Evolutionary conservation across 2,329 filamentous ascomycete genomes (phyloP).

Genomic region (Cladosporium sp.): DNA sequence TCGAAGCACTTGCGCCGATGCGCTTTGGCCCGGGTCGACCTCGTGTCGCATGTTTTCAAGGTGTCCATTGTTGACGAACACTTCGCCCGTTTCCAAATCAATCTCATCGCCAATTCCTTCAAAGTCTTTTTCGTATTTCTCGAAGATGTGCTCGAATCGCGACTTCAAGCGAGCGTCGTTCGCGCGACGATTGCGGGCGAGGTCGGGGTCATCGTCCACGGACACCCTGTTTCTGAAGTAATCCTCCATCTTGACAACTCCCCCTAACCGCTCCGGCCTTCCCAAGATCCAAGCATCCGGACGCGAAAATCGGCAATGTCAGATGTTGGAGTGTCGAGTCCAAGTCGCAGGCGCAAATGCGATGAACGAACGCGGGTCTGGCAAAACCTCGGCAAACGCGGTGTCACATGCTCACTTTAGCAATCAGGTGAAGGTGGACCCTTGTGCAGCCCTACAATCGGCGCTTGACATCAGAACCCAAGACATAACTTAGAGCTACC

Average conservation of each 20-base stretch:
- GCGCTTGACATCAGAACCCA: too few species aligned
- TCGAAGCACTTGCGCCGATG: slow-evolving; percentile 25
- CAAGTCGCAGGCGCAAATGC: not conserved
- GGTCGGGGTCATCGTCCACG: slow-evolving; percentile 11
- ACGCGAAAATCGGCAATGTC: not conserved
- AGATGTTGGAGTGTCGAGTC: not conserved
- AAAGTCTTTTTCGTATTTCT: slow-evolving; percentile 81
- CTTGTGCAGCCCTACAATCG: too few species aligned
- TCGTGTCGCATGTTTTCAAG: slow-evolving; percentile 57
- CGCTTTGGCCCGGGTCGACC: slow-evolving; percentile 40
- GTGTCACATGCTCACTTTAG: not conserved
- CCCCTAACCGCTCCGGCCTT: not conserved
- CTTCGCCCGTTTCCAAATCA: slow-evolving; percentile 70
- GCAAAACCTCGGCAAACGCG: not conserved
- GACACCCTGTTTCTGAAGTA: slow-evolving; percentile 10
- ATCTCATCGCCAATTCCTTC: slow-evolving; percentile 82
- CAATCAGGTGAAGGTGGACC: not conserved
- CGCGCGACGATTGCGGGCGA: slow-evolving; percentile 32
- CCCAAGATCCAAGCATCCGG: not conserved
- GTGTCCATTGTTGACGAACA: slow-evolving; percentile 90
- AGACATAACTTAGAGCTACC: too few species aligned
- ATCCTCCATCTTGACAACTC: slow-evolving; percentile 7
- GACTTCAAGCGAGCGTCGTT: slow-evolving; percentile 70
- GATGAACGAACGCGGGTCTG: not conserved
- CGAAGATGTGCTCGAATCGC: slow-evolving; percentile 82